These are phyloP conservation scores for Simplicillium sp. DNA, from an alignment of 2,329 filamentous ascomycete genomes.

Conservation along the genomic window DNA sequence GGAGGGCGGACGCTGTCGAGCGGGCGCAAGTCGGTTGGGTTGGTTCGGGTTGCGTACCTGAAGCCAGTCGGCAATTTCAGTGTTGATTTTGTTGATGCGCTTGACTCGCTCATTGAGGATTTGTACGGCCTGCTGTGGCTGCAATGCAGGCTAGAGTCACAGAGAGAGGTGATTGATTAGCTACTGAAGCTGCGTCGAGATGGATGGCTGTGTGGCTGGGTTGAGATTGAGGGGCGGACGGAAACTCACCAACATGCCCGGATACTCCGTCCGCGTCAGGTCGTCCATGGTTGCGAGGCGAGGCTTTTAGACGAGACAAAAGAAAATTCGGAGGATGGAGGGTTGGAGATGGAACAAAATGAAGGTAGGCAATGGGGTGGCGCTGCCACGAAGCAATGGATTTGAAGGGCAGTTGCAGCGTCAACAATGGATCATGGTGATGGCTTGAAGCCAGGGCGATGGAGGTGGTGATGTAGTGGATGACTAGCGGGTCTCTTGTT, in stretches of 20 bases:
- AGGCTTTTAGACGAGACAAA: no score
- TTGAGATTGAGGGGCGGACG: no score
- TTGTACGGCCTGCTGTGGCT: slow-evolving; percentile 71
- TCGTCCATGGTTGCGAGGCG: slow-evolving; percentile 53
- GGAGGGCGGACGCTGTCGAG: background rate
- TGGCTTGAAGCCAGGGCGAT: slow-evolving; percentile 3
- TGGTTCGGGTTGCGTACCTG: no score
- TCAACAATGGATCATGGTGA: slow-evolving; percentile 6
- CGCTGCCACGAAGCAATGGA: background rate
- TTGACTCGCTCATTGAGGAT: slow-evolving; percentile 81
- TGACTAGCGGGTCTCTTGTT: background rate
- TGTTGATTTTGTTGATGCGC: slow-evolving; percentile 77
- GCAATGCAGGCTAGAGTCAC: slow-evolving; percentile 57
- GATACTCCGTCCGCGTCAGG: slow-evolving; percentile 82
- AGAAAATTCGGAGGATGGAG: background rate
- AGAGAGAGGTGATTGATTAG: slow-evolving; percentile 6
- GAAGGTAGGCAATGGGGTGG: background rate
- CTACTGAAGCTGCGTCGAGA: background rate
- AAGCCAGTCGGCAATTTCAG: slow-evolving; percentile 92
- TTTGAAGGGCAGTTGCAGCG: slow-evolving; percentile 7
- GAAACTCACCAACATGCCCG: slow-evolving; percentile 82
- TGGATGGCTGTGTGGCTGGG: slow-evolving; percentile 1
- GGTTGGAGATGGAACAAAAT: slow-evolving; percentile 2
- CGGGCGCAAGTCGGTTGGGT: background rate
- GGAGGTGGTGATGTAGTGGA: slow-evolving; percentile 2